A percentile compares a stretch with the other conserved stretches of the same genome.
Conservation (phyloP, 148 eudicot genomes). For the Persicaria maculosa region DNA sequence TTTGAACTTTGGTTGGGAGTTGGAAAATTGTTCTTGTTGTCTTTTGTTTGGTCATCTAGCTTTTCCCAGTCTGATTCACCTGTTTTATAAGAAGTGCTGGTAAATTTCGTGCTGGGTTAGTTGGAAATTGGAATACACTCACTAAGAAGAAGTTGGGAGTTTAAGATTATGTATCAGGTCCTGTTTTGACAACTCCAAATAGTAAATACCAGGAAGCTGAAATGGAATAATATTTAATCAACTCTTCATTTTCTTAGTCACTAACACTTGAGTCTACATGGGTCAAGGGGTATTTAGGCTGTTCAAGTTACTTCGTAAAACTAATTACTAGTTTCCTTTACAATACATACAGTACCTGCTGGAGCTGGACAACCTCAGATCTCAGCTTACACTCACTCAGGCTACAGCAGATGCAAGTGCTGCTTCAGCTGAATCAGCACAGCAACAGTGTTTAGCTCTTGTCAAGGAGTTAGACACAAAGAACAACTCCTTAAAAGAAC, state of each 20-base stretch:
- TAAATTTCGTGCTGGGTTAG: neutral
- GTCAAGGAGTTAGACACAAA: conserved; percentile 64
- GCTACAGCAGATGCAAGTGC: conserved; percentile 84
- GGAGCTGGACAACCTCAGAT: conserved; percentile 65
- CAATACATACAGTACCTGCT: conserved; percentile 49
- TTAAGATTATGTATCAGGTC: too few species aligned
- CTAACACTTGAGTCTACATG: neutral
- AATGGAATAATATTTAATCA: neutral
- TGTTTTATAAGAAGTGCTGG: neutral
- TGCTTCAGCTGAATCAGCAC: conserved; percentile 77
- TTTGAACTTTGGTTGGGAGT: too few species aligned
- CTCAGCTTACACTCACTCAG: conserved; percentile 58
- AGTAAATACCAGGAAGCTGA: neutral
- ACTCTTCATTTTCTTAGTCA: neutral
- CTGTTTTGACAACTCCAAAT: neutral
- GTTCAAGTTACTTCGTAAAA: neutral
- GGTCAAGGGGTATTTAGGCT: neutral
- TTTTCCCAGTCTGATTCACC: neutral
- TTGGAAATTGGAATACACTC: too few species aligned
- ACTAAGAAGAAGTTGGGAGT: too few species aligned
- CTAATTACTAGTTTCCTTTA: neutral
- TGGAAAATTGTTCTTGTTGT: neutral
- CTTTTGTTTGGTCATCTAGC: neutral
- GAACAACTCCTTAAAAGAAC: conserved; percentile 63
- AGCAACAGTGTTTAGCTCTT: conserved; percentile 56